A percentile compares a stretch with the other conserved stretches of the same genome.
Conservation (phyloP, 225 moss, liverwort and hornwort species). For the Takakia lepidozioides region DNA sequence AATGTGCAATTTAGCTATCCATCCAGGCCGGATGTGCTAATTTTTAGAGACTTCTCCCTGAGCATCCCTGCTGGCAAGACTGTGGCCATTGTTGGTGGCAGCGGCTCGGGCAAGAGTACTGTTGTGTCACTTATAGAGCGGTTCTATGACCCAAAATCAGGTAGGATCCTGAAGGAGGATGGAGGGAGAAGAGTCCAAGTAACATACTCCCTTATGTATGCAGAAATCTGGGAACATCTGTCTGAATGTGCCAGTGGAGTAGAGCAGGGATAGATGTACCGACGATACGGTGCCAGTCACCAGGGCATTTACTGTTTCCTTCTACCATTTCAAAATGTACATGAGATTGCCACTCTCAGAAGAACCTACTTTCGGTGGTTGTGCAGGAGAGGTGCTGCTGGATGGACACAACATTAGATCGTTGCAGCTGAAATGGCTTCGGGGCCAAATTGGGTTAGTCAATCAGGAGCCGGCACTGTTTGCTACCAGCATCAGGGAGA, state of each 20-base stretch:
- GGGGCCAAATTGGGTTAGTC: conserved; percentile 60
- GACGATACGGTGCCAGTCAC: no score
- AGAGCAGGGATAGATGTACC: background rate
- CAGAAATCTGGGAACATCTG: no score
- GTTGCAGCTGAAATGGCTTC: conserved; percentile 54
- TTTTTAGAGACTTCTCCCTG: conserved; percentile 50
- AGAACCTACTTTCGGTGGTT: background rate
- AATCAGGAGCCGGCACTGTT: conserved; percentile 75
- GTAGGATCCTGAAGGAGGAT: conserved; percentile 1
- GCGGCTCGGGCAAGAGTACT: conserved; percentile 66
- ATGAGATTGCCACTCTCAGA: background rate
- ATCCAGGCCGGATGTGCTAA: conserved; percentile 54
- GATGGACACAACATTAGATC: conserved; percentile 51
- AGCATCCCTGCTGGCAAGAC: conserved; percentile 49
- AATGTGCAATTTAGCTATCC: conserved; percentile 68
- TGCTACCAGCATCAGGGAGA: conserved; percentile 62
- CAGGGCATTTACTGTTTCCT: no score
- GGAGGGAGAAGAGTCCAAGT: background rate
- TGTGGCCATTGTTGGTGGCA: conserved; percentile 65
- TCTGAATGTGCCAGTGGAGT: no score
- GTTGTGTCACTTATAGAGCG: conserved; percentile 67
- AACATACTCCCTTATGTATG: background rate
- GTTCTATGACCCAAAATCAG: conserved; percentile 55
- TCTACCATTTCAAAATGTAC: no score
- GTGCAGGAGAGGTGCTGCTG: conserved; percentile 46